Base-by-base conservation (phyloP, 441 rosid genomes). In the Daphne laureola region DNA sequence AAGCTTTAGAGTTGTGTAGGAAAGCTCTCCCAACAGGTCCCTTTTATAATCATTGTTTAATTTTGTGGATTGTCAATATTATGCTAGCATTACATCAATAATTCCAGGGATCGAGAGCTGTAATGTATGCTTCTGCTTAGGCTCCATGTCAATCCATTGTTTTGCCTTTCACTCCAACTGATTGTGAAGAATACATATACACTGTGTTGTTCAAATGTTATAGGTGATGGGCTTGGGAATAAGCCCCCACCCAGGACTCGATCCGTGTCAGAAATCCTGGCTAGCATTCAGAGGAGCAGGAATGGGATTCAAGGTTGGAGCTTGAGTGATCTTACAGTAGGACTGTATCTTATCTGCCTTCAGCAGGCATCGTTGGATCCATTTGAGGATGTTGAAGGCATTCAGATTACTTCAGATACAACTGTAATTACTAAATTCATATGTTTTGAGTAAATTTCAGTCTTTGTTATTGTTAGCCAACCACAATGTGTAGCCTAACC, bases 241-340 rank as follows among this genome's bases (percentile, higher is more conserved):
- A 79, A 73, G 62, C 50, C 69, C 21, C 74, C 68, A 11, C 78
- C 83, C 25, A 72, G 74, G 57, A 75, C 63, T 63, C 69, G 86
- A 58, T 81, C 95, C 55, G 44, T 88, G 17, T 63, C 75, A 2
- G 92, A 88, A 75, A 81, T 86, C 53, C 71, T 88, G 65, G 68
- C 90, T n/a, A 75, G 82, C 73, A 72, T 88, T 57, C 96, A 88
- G 58, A 65, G 72, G 73, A 83, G 95, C 73, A 88, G 81, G 81
- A 78, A 69, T 23, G 92, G 81, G 31, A 62, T 88, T 36, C 83
- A 81, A 67, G 92, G 78, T 59, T 88, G 96, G 96, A 83, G 84
- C 72, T 71, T 85, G 66, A 76, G 87, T 47, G 96, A 86, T 74
- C 87, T 89, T 52, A 83, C 92, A 1, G 67, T 86, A 18, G 96